Percentiles rank a stretch among this genome's conserved stretches.
These are phyloP conservation scores for Fusarium cyanostomum DNA, from an alignment of 2,329 filamentous ascomycete genomes.

Conservation along the genomic window DNA sequence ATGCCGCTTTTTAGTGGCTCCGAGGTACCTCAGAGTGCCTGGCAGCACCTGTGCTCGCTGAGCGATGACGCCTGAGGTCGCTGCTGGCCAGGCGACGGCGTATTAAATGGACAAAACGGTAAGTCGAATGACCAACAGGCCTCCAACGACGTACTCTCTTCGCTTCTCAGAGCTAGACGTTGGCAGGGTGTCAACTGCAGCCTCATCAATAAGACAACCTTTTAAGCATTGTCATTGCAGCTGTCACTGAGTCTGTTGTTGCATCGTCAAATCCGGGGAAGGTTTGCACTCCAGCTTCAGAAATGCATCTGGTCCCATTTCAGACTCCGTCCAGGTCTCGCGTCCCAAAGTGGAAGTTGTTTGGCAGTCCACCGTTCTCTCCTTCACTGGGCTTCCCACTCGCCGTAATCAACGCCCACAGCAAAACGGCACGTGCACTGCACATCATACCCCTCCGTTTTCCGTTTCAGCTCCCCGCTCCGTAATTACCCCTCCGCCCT, in stretches of 20 bases:
- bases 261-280: not conserved
- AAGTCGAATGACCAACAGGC: not conserved
- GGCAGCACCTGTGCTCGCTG: conserved; percentile 1
- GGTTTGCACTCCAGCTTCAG: not conserved
- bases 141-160: too few species aligned
- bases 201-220: not conserved
- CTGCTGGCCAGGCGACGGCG: conserved; percentile 18
- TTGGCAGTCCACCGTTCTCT: too few species aligned
- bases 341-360: not conserved
- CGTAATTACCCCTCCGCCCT: conserved; percentile 40
- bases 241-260: not conserved
- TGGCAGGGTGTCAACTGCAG: not conserved
- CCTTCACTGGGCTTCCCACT: not conserved
- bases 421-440: conserved; percentile 8
- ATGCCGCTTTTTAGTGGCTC: conserved; percentile 1
- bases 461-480: conserved; percentile 18
- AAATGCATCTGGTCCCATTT: not conserved
- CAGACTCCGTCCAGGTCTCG: not conserved
- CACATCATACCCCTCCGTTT: conserved; percentile 1
- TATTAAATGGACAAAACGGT: conserved; percentile 13
- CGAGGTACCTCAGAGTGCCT: not conserved
- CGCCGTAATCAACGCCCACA: not conserved
- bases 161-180: too few species aligned
- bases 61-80: not conserved
- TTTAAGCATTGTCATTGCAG: not conserved